These are phyloP conservation scores for Radiomyces spectabilis DNA, from an alignment of 192 early-diverging fungal species.

Conservation along the genomic window DNA sequence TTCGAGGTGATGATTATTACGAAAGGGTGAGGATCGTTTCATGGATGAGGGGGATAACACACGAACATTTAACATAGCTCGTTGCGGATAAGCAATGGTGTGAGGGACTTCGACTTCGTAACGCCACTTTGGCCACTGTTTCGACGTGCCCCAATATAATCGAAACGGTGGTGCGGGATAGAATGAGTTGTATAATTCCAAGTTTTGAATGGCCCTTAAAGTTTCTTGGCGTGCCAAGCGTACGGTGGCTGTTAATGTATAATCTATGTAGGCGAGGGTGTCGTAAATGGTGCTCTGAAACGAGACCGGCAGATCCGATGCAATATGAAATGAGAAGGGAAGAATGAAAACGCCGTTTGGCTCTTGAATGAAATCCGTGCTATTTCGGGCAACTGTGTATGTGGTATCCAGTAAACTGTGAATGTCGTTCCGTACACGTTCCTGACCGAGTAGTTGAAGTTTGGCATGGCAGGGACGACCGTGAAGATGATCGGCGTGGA, in stretches of 20 bases:
- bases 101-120: constrained; percentile 9
- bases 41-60: not conserved
- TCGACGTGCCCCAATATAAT: constrained; percentile 4
- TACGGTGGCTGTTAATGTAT: not conserved
- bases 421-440: not conserved
- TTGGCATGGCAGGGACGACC: not conserved
- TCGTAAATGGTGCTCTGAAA: not conserved
- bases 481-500: not conserved
- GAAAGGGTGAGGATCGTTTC: too few relatives aligned
- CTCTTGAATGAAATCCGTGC: not conserved
- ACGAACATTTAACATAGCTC: not conserved
- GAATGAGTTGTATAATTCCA: not conserved
- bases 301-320: not conserved
- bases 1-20: too few relatives aligned
- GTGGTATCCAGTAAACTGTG: not conserved
- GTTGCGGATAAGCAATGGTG: not conserved
- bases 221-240: too few relatives aligned
- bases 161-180: not conserved
- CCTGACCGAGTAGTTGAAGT: not conserved
- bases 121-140: not conserved
- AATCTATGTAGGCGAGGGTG: not conserved
- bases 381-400: not conserved
- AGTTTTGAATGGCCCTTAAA: not conserved
- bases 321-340: not conserved
- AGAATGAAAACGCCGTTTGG: not conserved